Percentiles rank a stretch among this genome's conserved stretches.
phyloP scores from a whole-genome alignment of 257 asterid genomes.

The Ajuga chamaepitys region DNA sequence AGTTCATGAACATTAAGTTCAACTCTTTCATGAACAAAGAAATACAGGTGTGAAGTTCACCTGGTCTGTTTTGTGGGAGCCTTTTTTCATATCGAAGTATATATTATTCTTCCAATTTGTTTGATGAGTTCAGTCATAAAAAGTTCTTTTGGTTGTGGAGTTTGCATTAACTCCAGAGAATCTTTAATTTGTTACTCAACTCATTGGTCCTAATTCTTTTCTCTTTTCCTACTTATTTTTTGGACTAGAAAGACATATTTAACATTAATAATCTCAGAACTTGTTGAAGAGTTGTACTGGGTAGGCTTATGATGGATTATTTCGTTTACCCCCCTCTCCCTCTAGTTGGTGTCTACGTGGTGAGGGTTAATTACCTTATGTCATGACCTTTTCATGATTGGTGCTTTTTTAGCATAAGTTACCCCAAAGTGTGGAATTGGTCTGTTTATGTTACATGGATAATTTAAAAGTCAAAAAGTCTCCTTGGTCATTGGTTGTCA shows the following conservation, averaged over 20 bases:
- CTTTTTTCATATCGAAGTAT: not conserved
- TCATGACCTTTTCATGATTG: not conserved
- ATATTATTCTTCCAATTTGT: not conserved
- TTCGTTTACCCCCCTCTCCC: too few relatives aligned
- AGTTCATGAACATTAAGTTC: not conserved
- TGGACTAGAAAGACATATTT: not conserved
- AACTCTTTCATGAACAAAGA: constrained; percentile 9
- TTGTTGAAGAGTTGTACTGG: not conserved
- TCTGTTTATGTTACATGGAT: not conserved
- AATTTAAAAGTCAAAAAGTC: not conserved
- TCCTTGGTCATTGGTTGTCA: not conserved
- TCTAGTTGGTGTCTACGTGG: not conserved
- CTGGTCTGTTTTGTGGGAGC: not conserved
- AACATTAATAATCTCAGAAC: not conserved
- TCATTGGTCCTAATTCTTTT: not conserved
- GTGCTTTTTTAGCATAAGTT: not conserved
- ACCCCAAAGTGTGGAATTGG: too few relatives aligned
- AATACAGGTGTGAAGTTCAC: not conserved
- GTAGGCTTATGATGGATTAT: not conserved
- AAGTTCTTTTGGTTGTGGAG: not conserved
- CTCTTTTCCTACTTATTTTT: not conserved
- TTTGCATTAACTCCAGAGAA: not conserved
- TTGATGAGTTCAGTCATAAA: not conserved
- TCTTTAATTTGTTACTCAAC: not conserved
- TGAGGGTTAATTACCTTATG: not conserved